Evolutionary conservation across 805 yeast species (phyloP).

Genomic region (Myxozyma nipponensis): DNA sequence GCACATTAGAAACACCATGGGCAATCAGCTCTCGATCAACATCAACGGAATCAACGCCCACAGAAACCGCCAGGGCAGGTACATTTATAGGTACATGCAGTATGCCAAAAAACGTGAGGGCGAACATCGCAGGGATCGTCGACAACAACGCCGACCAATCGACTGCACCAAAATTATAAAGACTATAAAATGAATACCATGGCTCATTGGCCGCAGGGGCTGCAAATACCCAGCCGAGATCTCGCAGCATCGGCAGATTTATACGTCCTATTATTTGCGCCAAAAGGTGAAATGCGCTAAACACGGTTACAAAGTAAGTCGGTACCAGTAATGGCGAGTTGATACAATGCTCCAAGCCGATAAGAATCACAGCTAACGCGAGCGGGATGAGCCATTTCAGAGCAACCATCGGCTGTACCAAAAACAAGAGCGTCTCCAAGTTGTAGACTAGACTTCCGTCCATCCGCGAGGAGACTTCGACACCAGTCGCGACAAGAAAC

Average conservation of each 20-base stretch:
- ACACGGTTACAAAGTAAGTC: slow-evolving; percentile 67
- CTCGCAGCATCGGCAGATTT: slow-evolving; percentile 58
- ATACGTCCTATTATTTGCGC: slow-evolving; percentile 62
- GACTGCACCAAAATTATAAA: slow-evolving; percentile 67
- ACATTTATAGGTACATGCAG: slow-evolving; percentile 96
- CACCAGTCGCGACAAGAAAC: slow-evolving; percentile 81
- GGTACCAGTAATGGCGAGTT: slow-evolving; percentile 69
- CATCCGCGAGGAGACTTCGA: slow-evolving; percentile 82
- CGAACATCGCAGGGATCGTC: slow-evolving; percentile 89
- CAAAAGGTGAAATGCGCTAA: slow-evolving; percentile 63
- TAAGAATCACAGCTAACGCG: slow-evolving; percentile 54
- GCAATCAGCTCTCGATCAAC: slow-evolving; percentile 92
- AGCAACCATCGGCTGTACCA: slow-evolving; percentile 48
- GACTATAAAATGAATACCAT: slow-evolving; percentile 81
- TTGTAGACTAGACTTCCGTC: slow-evolving; percentile 70
- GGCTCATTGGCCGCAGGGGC: slow-evolving; percentile 63
- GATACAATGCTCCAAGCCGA: slow-evolving; percentile 56
- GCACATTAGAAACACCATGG: slow-evolving; percentile 84
- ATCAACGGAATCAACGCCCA: slow-evolving; percentile 72
- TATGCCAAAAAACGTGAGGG: slow-evolving; percentile 91
- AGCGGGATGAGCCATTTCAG: slow-evolving; percentile 72
- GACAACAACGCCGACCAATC: slow-evolving; percentile 65
- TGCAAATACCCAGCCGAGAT: slow-evolving; percentile 79
- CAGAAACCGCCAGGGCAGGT: slow-evolving; percentile 91
- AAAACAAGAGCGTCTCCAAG: slow-evolving; percentile 42